These are phyloP conservation scores for Puccinia hordei DNA, from an alignment of 1,284 basidiomycete species.

Conservation along the genomic window DNA sequence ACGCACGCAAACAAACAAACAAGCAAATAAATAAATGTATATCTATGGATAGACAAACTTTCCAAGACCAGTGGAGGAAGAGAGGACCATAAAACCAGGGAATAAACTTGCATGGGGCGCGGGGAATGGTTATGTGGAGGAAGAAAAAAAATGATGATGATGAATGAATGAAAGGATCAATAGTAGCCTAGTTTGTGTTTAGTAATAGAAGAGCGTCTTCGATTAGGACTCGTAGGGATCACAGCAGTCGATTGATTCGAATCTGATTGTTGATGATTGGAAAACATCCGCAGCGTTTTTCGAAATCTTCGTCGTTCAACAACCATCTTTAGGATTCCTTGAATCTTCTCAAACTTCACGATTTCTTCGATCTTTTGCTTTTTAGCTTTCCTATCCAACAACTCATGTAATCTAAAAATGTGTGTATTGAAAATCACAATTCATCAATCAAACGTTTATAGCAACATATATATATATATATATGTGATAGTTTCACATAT, in stretches of 20 bases:
- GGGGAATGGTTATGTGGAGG: too few species aligned
- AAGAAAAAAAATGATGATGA: too few species aligned
- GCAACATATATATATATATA: too few species aligned
- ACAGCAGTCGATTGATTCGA: background rate
- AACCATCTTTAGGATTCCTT: constrained; percentile 74
- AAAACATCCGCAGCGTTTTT: background rate
- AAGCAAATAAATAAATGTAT: too few species aligned
- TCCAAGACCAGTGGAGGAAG: too few species aligned
- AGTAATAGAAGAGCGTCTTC: background rate
- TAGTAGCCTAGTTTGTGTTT: constrained; percentile 1
- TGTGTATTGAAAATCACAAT: too few species aligned
- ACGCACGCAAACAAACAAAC: too few species aligned
- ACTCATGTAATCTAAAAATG: constrained; percentile 78
- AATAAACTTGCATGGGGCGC: too few species aligned
- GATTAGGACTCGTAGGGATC: background rate
- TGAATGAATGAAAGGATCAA: background rate
- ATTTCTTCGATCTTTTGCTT: constrained; percentile 77
- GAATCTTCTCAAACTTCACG: constrained; percentile 79
- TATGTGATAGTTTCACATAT: too few species aligned
- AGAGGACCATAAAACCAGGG: too few species aligned
- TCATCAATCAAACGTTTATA: too few species aligned
- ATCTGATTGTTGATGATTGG: background rate
- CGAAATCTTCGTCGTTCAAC: constrained; percentile 71
- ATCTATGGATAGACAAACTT: too few species aligned
- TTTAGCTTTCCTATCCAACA: constrained; percentile 73